phyloP scores from a whole-genome alignment of 2,329 filamentous ascomycete species.

The Ophiostoma piceae region DNA sequence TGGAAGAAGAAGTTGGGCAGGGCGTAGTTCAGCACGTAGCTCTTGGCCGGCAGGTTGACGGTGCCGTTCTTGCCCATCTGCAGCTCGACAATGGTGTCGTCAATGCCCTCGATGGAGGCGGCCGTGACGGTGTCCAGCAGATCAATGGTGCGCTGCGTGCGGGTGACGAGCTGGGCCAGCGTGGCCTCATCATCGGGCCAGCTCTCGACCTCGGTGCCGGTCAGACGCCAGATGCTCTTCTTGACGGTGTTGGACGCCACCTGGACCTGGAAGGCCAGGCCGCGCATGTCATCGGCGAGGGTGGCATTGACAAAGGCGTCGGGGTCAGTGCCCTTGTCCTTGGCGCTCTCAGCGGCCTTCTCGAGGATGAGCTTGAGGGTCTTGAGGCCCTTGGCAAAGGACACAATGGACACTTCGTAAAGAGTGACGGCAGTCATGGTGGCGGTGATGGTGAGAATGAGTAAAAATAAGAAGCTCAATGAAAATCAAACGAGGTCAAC shows the following conservation, averaged over 20 bases:
- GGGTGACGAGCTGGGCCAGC: slow-evolving; percentile 32
- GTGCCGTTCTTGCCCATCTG: slow-evolving; percentile 25
- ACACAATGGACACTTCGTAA: slow-evolving; percentile 32
- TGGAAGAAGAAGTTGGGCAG: slow-evolving; percentile 61
- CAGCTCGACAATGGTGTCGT: slow-evolving; percentile 30
- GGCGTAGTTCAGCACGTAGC: slow-evolving; percentile 42
- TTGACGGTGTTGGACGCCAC: slow-evolving; percentile 32
- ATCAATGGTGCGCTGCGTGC: slow-evolving; percentile 32
- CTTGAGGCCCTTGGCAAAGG: slow-evolving; percentile 30
- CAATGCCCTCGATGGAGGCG: slow-evolving; percentile 30
- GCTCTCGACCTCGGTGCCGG: slow-evolving; percentile 27
- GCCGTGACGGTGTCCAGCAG: slow-evolving; percentile 31
- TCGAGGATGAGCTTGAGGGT: slow-evolving; percentile 32
- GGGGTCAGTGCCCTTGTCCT: slow-evolving; percentile 29
- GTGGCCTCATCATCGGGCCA: slow-evolving; percentile 34
- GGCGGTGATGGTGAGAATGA: not conserved
- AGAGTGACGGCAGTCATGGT: slow-evolving; percentile 32
- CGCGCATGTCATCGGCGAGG: slow-evolving; percentile 36
- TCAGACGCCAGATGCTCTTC: slow-evolving; percentile 31
- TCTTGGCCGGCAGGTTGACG: slow-evolving; percentile 27
- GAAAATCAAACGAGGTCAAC: not conserved
- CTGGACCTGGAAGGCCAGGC: slow-evolving; percentile 37
- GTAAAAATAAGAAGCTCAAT: not conserved
- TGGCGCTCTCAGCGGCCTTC: slow-evolving; percentile 32
- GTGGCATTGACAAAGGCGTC: slow-evolving; percentile 29